Percentiles rank a stretch among this genome's conserved stretches.
Evolutionary conservation across 441 rosid genomes (phyloP).

Genomic region (Erodium chrysanthum): DNA sequence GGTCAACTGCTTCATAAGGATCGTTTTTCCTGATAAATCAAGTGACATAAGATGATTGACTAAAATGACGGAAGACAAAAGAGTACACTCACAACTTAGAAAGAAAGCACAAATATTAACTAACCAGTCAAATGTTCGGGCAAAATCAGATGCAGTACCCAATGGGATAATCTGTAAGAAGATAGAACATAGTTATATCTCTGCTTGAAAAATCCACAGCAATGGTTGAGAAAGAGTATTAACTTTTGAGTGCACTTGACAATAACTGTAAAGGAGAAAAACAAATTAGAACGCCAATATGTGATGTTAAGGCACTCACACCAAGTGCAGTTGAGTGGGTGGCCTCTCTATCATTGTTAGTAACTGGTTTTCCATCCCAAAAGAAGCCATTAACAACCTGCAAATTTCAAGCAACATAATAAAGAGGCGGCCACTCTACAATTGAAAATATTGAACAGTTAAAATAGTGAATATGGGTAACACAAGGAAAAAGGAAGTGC

Average conservation of each 20-base stretch:
- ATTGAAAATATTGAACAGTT: neutral
- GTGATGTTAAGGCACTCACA: constrained; percentile 39
- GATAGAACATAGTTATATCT: constrained; percentile 18
- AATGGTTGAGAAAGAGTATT: neutral
- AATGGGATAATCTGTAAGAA: constrained; percentile 73
- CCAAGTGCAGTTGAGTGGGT: constrained; percentile 72
- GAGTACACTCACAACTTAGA: constrained; percentile 8
- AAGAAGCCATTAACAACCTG: constrained; percentile 97
- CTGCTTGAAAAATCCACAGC: constrained; percentile 4
- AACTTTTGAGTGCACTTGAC: neutral
- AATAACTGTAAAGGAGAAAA: constrained; percentile 5
- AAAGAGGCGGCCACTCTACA: neutral
- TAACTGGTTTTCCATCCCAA: constrained; percentile 64
- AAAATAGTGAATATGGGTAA: neutral
- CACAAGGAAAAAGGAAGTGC: neutral
- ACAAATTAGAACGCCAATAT: constrained; percentile 9
- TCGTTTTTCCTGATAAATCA: constrained; percentile 59
- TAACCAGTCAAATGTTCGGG: constrained; percentile 89
- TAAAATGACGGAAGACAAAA: neutral
- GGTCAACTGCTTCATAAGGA: constrained; percentile 71
- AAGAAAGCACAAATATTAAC: constrained; percentile 27
- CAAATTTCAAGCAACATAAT: constrained; percentile 16
- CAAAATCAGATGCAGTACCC: constrained; percentile 96
- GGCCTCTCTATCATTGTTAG: constrained; percentile 37
- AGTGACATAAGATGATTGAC: constrained; percentile 7